Evolutionary conservation across 345 rosid genomes (phyloP).

Genomic region (Cardamine resedifolia): DNA sequence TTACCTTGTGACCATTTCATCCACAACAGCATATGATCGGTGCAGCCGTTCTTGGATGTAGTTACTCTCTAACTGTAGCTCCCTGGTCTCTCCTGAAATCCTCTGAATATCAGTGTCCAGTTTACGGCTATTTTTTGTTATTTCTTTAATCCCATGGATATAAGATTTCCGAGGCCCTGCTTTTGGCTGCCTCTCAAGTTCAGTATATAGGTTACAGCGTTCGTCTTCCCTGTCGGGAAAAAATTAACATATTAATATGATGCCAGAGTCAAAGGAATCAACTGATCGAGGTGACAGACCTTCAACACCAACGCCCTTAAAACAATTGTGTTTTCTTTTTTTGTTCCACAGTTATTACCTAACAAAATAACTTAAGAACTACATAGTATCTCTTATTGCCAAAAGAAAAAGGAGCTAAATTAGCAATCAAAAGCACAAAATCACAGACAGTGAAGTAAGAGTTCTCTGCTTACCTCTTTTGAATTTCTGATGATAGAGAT

Average conservation of each 20-base stretch:
- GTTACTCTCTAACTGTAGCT: conserved; percentile 82
- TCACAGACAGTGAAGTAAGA: conserved; percentile 6
- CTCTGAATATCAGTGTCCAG: conserved; percentile 72
- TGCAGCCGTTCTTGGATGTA: conserved; percentile 81
- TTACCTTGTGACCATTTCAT: conserved; percentile 79
- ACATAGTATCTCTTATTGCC: conserved; percentile 15
- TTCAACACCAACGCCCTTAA: no score
- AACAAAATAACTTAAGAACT: neutral
- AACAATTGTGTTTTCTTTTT: no score
- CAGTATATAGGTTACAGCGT: conserved; percentile 43
- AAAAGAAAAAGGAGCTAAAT: neutral
- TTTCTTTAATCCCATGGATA: conserved; percentile 69
- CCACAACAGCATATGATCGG: conserved; percentile 73
- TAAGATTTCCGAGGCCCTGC: conserved; percentile 58
- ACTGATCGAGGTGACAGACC: no score
- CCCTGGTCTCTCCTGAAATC: conserved; percentile 76
- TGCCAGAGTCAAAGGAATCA: no score
- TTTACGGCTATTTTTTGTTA: conserved; percentile 78
- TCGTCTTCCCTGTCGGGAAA: conserved; percentile 58
- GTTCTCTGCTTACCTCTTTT: conserved; percentile 48
- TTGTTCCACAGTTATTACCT: neutral
- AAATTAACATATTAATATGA: conserved; percentile 4
- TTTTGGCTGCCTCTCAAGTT: conserved; percentile 54
- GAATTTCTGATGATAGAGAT: conserved; percentile 54
- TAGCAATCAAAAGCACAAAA: neutral